A percentile compares a stretch with the other conserved stretches of the same genome.
Conservation (phyloP, 371 early-diverging fungal species). For the Rhizopus microsporus region DNA sequence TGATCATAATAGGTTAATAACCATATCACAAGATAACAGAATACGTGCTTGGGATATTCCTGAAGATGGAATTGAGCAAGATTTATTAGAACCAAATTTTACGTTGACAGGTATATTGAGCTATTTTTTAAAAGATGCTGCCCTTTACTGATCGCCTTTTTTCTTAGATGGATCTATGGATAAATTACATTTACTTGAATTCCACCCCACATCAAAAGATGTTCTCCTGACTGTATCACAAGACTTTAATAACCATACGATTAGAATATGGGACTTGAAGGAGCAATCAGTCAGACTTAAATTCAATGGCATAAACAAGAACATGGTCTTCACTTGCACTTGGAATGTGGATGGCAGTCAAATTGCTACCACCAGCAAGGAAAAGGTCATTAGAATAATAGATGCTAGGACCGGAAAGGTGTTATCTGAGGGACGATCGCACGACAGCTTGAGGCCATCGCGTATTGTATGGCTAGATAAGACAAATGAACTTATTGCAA, state of each 20-base stretch:
- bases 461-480: slow-evolving; percentile 72
- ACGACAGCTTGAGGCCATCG: slow-evolving; percentile 72
- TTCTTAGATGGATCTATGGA: slow-evolving; percentile 49
- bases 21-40: slow-evolving; percentile 72
- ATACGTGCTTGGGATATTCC: slow-evolving; percentile 78
- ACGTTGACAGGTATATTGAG: slow-evolving; percentile 27
- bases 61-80: slow-evolving; percentile 53
- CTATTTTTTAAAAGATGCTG: too few relatives aligned
- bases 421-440: slow-evolving; percentile 56
- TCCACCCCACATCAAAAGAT: slow-evolving; percentile 66
- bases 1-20: slow-evolving; percentile 56
- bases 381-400: slow-evolving; percentile 67
- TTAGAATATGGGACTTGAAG: slow-evolving; percentile 58
- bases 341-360: slow-evolving; percentile 70
- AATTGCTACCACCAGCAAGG: slow-evolving; percentile 64
- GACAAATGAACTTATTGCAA: slow-evolving; percentile 45
- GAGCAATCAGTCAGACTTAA: slow-evolving; percentile 29
- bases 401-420: slow-evolving; percentile 62
- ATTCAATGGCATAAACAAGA: slow-evolving; percentile 38
- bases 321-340: slow-evolving; percentile 52
- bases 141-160: neutral
- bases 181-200: slow-evolving; percentile 57
- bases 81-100: slow-evolving; percentile 22
- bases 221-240: slow-evolving; percentile 57
- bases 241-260: slow-evolving; percentile 48